Conservation (phyloP, 192 early-diverging fungal genomes). For the Piromyces finnis region DNA sequence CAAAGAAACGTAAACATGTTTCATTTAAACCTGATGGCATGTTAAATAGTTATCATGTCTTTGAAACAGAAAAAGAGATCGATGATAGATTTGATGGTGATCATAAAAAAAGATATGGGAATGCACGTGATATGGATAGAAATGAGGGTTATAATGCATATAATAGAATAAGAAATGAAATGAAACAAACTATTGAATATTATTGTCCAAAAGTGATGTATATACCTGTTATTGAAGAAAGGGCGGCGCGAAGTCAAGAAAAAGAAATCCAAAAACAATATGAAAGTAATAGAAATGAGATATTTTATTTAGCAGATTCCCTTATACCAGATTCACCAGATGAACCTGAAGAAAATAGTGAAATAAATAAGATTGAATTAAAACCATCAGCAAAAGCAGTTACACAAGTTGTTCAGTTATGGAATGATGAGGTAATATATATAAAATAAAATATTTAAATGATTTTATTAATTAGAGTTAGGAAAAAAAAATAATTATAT, state of each 20-base stretch:
- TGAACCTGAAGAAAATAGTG: background rate
- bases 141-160: background rate
- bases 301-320: background rate
- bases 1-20: background rate
- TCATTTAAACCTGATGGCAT: background rate
- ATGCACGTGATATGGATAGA: background rate
- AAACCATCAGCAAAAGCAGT: background rate
- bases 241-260: background rate
- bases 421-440: background rate
- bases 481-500: too few species aligned
- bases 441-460: too few species aligned
- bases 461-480: too few species aligned
- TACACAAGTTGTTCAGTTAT: background rate
- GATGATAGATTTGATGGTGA: background rate
- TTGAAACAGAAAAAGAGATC: background rate
- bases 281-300: background rate
- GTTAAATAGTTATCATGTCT: background rate
- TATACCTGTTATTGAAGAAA: background rate
- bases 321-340: background rate
- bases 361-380: background rate
- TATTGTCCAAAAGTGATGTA: background rate
- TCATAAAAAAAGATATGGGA: background rate
- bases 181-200: background rate
- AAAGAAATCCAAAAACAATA: background rate
- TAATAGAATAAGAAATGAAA: background rate